phyloP scores from a whole-genome alignment of 164 flowering plant species.

The Warburgia ugandensis region DNA sequence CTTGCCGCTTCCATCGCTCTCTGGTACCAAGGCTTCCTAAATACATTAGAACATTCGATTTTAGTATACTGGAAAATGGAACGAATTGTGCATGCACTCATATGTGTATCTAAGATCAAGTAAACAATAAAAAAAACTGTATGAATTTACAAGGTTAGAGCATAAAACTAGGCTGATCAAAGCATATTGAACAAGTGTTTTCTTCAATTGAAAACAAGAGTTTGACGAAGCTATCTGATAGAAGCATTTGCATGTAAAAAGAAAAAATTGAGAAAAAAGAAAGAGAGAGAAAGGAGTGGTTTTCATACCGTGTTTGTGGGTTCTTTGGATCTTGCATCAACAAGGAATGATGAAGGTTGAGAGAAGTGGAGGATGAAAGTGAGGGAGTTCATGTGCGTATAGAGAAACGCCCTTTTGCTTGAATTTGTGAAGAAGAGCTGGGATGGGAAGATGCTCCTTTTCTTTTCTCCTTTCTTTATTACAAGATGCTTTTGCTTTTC shows the following conservation, averaged over 20 bases:
- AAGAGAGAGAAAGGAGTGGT: conserved; percentile 5
- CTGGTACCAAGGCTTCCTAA: conserved; percentile 86
- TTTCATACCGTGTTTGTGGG: conserved; percentile 42
- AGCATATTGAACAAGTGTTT: too few species aligned
- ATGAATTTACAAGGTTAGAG: too few species aligned
- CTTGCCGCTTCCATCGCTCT: conserved; percentile 73
- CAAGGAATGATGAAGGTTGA: conserved; percentile 23
- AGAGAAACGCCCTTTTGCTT: conserved; percentile 16
- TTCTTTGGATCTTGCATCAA: conserved; percentile 84
- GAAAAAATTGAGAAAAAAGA: conserved; percentile 1
- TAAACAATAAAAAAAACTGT: too few species aligned
- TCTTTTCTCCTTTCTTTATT: conserved; percentile 39
- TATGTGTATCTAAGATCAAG: too few species aligned
- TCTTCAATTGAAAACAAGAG: too few species aligned
- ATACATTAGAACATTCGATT: neutral
- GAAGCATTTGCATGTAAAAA: neutral
- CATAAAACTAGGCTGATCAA: too few species aligned
- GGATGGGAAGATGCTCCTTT: conserved; percentile 22
- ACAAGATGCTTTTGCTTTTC: conserved; percentile 47
- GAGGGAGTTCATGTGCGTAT: conserved; percentile 26
- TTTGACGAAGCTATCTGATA: neutral
- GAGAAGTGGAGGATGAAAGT: conserved; percentile 18
- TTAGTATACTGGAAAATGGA: too few species aligned
- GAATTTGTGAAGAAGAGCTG: conserved; percentile 23
- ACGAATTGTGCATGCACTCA: too few species aligned